These are phyloP conservation scores for Phytophthora sansomeana DNA, from an alignment of 352 stramenopile genomes.

Conservation along the genomic window DNA sequence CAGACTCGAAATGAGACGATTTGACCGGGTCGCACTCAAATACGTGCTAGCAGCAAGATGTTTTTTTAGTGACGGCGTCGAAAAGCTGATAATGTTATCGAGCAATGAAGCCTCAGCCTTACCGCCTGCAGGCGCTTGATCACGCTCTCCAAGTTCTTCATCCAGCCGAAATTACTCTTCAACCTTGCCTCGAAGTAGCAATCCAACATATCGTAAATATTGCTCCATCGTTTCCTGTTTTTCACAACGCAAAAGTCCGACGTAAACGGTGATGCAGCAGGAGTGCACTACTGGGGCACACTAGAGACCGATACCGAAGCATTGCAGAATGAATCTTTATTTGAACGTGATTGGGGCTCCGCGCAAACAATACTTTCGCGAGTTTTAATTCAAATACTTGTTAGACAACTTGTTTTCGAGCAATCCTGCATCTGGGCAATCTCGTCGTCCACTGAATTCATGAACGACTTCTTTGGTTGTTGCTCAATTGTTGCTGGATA, in stretches of 20 bases:
- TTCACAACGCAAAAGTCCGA: no score
- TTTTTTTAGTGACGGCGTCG: neutral
- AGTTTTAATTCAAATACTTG: constrained; percentile 7
- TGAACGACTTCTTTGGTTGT: constrained; percentile 98
- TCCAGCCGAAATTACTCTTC: neutral
- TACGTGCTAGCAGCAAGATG: neutral
- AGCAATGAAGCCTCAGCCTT: neutral
- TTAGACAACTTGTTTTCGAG: neutral
- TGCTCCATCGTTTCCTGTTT: neutral
- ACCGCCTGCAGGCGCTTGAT: neutral
- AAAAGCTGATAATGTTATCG: neutral
- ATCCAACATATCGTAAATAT: neutral
- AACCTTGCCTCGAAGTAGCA: neutral
- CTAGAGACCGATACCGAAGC: no score
- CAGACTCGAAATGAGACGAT: neutral
- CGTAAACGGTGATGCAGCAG: no score
- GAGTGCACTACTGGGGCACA: no score
- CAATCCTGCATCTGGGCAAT: no score
- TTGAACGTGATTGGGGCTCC: neutral
- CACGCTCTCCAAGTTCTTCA: neutral
- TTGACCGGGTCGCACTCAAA: neutral
- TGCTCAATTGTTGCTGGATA: no score
- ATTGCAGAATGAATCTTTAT: constrained; percentile 10
- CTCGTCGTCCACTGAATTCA: constrained; percentile 99
- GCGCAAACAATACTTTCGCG: constrained; percentile 1